These are phyloP conservation scores for Ceratobasidium sp. DNA, from an alignment of 1,284 basidiomycete genomes.

Conservation along the genomic window DNA sequence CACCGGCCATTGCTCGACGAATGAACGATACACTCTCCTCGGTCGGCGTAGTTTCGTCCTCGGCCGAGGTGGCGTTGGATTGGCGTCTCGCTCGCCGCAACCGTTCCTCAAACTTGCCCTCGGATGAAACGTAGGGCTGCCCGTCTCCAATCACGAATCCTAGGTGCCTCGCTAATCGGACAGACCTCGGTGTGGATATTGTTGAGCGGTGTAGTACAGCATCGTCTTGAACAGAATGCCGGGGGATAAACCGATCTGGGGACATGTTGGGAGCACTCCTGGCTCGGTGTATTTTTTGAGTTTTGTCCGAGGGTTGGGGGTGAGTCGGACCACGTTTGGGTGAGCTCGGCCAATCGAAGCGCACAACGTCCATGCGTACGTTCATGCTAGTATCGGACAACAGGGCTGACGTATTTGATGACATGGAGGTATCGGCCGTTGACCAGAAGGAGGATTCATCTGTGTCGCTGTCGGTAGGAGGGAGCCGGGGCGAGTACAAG, in stretches of 20 bases:
- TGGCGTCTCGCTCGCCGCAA: not conserved
- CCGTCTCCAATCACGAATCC: slow-evolving; percentile 27
- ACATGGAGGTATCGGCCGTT: slow-evolving; percentile 17
- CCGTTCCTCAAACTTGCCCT: slow-evolving; percentile 9
- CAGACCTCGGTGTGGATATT: slow-evolving; percentile 26
- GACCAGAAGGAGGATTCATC: slow-evolving; percentile 33
- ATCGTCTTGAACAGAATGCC: slow-evolving; percentile 1
- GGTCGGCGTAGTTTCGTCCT: not conserved
- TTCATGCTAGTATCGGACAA: slow-evolving; percentile 25
- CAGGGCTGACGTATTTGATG: slow-evolving; percentile 1
- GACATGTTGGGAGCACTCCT: slow-evolving; percentile 18
- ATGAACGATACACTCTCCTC: not conserved
- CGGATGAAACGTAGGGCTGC: not conserved
- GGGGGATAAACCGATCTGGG: slow-evolving; percentile 23
- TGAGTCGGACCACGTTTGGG: not conserved
- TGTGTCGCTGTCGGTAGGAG: slow-evolving; percentile 16
- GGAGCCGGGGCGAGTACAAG: not conserved
- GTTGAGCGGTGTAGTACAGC: slow-evolving; percentile 7
- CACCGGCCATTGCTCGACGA: slow-evolving; percentile 7
- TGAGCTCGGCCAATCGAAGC: slow-evolving; percentile 29
- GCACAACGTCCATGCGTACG: slow-evolving; percentile 34
- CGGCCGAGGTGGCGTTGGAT: not conserved
- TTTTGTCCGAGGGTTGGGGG: not conserved
- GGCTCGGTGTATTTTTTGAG: slow-evolving; percentile 11
- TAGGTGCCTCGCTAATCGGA: slow-evolving; percentile 20